Base-by-base conservation (phyloP, 495 filamentous ascomycete species). In the Neurospora tetrasperma region DNA sequence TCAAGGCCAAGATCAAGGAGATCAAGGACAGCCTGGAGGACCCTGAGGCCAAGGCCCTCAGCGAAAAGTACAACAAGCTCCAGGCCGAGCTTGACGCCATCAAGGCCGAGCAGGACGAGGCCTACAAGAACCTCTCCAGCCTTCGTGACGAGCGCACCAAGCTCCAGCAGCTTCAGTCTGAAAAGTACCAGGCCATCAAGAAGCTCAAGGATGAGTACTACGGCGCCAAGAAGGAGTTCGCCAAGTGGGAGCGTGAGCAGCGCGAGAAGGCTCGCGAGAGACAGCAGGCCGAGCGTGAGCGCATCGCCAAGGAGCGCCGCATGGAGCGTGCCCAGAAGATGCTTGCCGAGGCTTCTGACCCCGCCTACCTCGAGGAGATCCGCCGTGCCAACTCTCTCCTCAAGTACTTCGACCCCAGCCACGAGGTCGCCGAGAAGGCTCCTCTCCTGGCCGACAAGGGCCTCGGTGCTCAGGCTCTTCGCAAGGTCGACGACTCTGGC, bases 311-410 rank as follows among this genome's bases (percentile, higher is more conserved):
- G 75, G 92, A 97, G 74, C 91, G 91, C 84, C 88, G 90, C 82
- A 94, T 91, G 85, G 91, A 94, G 83, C 85, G 92, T 40, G 96
- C 96, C 23, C 87, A 94, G 85, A 91, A 93, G 82, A 80, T 90
- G 82, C 88, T 97, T 69, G 94, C 94, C 79, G 94, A 97, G 83
- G 96, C 96, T 73, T 94, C 92, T 71, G 87, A 90, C 75, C 94
- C 89, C 0, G 96, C 96, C 54, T 99, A 93, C 84, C 85, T 91
- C 66, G 93, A 97, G 72, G 93, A 98, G 85, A 96, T 99, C 78
- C 86, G 93, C 66, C 90, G 91, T 70, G 93, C 93, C 43, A 90
- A 94, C 82, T 90, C 89, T 78, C 86, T 99, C 11, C 91, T 98
- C 73, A 90, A 90, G 70, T 94, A 93, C 87, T 94, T 98, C 77